Base-by-base conservation (phyloP, 352 stramenopile genomes). In the Pythium coloratum region DNA sequence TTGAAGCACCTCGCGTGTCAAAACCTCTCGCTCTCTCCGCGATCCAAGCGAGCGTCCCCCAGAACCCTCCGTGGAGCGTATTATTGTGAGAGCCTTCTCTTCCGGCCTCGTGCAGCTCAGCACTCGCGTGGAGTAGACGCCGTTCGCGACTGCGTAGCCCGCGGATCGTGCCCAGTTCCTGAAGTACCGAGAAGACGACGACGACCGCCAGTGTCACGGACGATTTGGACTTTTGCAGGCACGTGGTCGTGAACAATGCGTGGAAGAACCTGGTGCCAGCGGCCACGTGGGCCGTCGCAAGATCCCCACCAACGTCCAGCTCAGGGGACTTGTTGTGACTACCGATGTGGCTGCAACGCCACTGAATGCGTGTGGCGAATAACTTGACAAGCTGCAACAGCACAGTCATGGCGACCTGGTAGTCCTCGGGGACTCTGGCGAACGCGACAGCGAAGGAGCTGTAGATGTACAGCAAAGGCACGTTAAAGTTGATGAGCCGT, bases 251-350 rank as follows among this genome's bases (percentile, higher is more conserved):
- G 18, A 70, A 70, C 20, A 70, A 26, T 13, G 42, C 30, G 62
- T 68, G 62, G 62, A 68, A 68, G 18, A 58, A 58, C 5, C 47
- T 54, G 32, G 54, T 20, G 32, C 62, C 34, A 12, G 54, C 58
- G 13, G 62, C 55, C 1, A 68, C 54, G 12, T 63, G 62, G 20
- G 18, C 26, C 30, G 42, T 26, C n/a, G 54, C 55, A 2, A 50
- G 6, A 32, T 68, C 62, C 10, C 8, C 38, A 9, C 38, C 14
- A 2, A 16, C 12, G 14, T 44, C 38, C 38, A 18, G 10, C 6
- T 44, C 38, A 9, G 34, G 5, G 5, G 5, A 5, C 5, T 18
- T 9, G 38, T 12, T 44, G 38, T 44, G 2, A 12, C 14, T 9
- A 16, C 38, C 38, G 38, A 44, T 44, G 38, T 44, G 24, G 24